These are phyloP conservation scores for Sugiyamaella neomexicana DNA, from an alignment of 1,139 yeast species.

Conservation along the genomic window DNA sequence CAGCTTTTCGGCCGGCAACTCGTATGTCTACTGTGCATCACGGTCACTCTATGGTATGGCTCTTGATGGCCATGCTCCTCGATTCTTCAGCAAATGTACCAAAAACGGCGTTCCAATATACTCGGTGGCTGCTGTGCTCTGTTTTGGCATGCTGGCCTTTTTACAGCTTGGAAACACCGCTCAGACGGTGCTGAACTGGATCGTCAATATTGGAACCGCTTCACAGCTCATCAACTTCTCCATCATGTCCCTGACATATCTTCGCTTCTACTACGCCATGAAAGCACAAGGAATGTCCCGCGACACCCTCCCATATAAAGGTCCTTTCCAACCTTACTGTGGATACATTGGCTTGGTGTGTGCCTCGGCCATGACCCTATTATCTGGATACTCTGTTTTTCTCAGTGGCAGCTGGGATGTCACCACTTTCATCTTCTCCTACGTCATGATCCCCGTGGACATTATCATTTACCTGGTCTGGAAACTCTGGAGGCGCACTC, in stretches of 20 bases:
- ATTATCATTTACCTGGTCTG: slow-evolving; percentile 56
- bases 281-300: slow-evolving; percentile 58
- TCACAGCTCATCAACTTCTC: slow-evolving; percentile 74
- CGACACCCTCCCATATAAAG: slow-evolving; percentile 52
- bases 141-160: slow-evolving; percentile 52
- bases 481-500: slow-evolving; percentile 55
- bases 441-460: slow-evolving; percentile 66
- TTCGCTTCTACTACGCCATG: slow-evolving; percentile 64
- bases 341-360: slow-evolving; percentile 46
- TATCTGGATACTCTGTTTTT: slow-evolving; percentile 69
- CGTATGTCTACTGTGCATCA: slow-evolving; percentile 66
- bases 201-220: slow-evolving; percentile 74
- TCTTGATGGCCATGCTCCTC: slow-evolving; percentile 54
- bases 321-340: slow-evolving; percentile 59
- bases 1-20: slow-evolving; percentile 72
- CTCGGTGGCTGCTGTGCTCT: slow-evolving; percentile 49
- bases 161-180: slow-evolving; percentile 62
- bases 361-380: slow-evolving; percentile 60
- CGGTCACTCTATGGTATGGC: slow-evolving; percentile 62
- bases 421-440: slow-evolving; percentile 62
- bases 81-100: slow-evolving; percentile 45
- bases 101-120: slow-evolving; percentile 61
- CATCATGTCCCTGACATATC: slow-evolving; percentile 61
- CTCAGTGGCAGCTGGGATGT: slow-evolving; percentile 62
- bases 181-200: slow-evolving; percentile 68